Conservation (phyloP, 805 yeast genomes). For the Torulaspora quercuum region DNA sequence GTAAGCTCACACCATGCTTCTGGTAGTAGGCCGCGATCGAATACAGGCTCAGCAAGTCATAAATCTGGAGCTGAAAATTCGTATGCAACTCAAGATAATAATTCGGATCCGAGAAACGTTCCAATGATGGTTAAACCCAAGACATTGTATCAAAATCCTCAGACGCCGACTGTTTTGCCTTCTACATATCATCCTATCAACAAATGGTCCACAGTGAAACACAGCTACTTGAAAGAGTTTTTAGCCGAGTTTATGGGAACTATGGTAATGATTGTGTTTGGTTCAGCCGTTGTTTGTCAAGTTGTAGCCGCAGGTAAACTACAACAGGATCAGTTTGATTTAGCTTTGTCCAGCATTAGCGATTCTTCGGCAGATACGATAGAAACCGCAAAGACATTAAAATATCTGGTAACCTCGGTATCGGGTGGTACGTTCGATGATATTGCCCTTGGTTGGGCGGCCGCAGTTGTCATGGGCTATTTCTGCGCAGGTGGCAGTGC, state of each 20-base stretch:
- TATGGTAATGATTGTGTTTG: constrained; percentile 43
- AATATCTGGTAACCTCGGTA: constrained; percentile 23
- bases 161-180: constrained; percentile 39
- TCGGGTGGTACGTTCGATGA: constrained; percentile 42
- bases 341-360: constrained; percentile 10
- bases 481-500: constrained; percentile 48
- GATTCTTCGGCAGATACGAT: constrained; percentile 8
- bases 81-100: constrained; percentile 4
- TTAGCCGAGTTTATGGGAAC: constrained; percentile 54
- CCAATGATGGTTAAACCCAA: constrained; percentile 38
- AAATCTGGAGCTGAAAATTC: constrained; percentile 9
- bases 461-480: constrained; percentile 52
- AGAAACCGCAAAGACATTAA: constrained; percentile 16
- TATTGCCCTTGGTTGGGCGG: constrained; percentile 51
- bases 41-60: constrained; percentile 9
- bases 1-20: constrained; percentile 7
- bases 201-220: constrained; percentile 37
- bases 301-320: constrained; percentile 35
- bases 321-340: constrained; percentile 20
- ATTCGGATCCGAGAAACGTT: constrained; percentile 16
- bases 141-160: constrained; percentile 39
- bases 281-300: constrained; percentile 51
- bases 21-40: constrained; percentile 3
- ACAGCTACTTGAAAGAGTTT: constrained; percentile 42
- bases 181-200: constrained; percentile 38